Base-by-base conservation (phyloP, 2,329 filamentous ascomycete genomes). In the Thelonectria olida region DNA sequence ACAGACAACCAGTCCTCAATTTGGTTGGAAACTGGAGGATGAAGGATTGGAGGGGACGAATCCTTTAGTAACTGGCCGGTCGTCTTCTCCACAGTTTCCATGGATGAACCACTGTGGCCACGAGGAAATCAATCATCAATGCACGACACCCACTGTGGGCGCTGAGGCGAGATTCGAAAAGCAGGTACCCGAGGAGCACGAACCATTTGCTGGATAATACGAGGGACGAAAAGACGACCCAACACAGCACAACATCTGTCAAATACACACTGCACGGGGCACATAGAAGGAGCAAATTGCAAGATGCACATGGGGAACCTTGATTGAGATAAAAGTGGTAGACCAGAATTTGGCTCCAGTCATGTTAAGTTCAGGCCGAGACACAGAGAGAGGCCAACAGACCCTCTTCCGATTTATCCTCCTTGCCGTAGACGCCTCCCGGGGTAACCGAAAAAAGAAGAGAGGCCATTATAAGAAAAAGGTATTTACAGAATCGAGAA, bases 391-490 rank as follows among this genome's bases (percentile, higher is more conserved):
- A 67, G 67, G 62, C 66, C 68, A 58, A 38, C 34, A 57, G 44
- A 61, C 58, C 47, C 55, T 66, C 62, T 49, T 62, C 61, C 66
- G 49, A 62, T 63, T 56, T 62, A 65, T 67, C 54, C 58, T 66
- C 67, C 67, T 36, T 50, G 64, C 64, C 68, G 54, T 50, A 48
- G 68, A 70, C 68, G 68, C 68, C 68, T 69, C 63, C 61, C 65
- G 61, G 68, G 64, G 63, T 70, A 70, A 70, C 66, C 66, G 67
- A 63, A 70, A 70, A 68, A 61, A 66, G 66, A 68, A 70, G 64
- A 61, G 58, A 70, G 64, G 64, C 60, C 67, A 55, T 60, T 50
- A 68, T 68, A 69, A 64, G 63, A 64, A 67, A 67, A 68, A 67
- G 65, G 39, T 70, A 64, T 70, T 67, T 67, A 71, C 67, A 63